A percentile compares a stretch with the other conserved stretches of the same genome.
Conservation (phyloP, 108 stramenopile species). For the Stephanodiscus triporus region DNA sequence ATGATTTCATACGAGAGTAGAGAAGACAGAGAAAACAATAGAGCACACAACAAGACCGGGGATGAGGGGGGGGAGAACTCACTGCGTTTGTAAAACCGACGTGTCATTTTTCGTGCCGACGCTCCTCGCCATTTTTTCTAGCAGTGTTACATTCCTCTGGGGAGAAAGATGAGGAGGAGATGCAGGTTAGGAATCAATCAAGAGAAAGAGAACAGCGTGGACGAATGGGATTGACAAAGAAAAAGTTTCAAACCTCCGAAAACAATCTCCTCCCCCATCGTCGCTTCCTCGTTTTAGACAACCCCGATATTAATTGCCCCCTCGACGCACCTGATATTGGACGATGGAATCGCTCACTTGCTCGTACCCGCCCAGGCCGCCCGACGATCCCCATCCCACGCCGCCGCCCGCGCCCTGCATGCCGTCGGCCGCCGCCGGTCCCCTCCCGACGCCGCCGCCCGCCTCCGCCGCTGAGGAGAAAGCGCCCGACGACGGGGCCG, state of each 20-base stretch:
- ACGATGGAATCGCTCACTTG: constrained; percentile 59
- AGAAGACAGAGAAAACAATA: too few species aligned
- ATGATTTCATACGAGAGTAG: background rate
- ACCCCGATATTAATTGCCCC: background rate
- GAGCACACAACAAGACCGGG: too few species aligned
- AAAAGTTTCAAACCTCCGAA: background rate
- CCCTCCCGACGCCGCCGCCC: background rate
- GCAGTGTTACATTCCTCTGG: constrained; percentile 78
- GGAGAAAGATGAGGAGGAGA: background rate
- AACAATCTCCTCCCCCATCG: background rate
- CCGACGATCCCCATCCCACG: background rate
- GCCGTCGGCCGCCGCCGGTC: constrained; percentile 20
- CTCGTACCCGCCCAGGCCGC: constrained; percentile 29
- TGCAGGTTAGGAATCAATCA: background rate
- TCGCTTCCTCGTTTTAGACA: background rate
- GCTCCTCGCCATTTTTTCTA: constrained; percentile 73
- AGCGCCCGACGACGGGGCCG: constrained; percentile 3
- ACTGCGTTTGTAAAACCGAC: constrained; percentile 73
- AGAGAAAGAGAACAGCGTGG: background rate
- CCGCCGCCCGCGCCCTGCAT: background rate
- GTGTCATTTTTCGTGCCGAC: constrained; percentile 47
- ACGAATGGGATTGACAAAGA: background rate
- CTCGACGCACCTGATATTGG: constrained; percentile 64
- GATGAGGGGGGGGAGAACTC: constrained; percentile 16
- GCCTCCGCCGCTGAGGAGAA: constrained; percentile 5